Evolutionary conservation across 805 yeast species (phyloP).

Genomic region (Metschnikowia lunata): DNA sequence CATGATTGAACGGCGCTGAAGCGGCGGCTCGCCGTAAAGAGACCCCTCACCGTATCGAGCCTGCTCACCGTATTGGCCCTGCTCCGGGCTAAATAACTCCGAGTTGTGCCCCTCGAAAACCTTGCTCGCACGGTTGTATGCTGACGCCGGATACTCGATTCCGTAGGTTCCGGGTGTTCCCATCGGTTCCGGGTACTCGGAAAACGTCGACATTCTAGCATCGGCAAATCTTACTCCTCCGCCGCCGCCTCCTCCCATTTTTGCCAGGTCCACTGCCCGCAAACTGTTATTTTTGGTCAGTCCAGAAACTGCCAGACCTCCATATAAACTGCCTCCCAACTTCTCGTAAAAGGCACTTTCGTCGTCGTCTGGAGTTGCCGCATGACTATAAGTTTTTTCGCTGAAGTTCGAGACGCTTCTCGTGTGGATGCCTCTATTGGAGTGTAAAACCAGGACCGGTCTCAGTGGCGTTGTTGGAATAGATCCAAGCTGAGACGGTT

Average conservation of each 20-base stretch:
- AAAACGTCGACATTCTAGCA: constrained; percentile 6
- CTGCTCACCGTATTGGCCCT: background rate
- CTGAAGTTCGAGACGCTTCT: constrained; percentile 9
- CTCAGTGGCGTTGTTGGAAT: background rate
- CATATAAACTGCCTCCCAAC: constrained; percentile 14
- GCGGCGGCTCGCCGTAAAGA: background rate
- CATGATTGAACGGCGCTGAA: constrained; percentile 7
- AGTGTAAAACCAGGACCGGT: constrained; percentile 2
- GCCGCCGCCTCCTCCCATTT: background rate
- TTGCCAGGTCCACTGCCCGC: background rate
- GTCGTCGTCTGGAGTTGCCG: constrained; percentile 10
- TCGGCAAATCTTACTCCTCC: constrained; percentile 9
- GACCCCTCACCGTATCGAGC: background rate
- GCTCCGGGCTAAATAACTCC: background rate
- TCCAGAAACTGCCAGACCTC: constrained; percentile 6
- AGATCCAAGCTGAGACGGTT: background rate
- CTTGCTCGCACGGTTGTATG: constrained; percentile 12
- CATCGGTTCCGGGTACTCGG: constrained; percentile 3
- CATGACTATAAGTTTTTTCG: constrained; percentile 7
- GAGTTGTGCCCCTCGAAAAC: background rate
- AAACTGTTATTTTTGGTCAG: background rate
- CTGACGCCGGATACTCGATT: constrained; percentile 14
- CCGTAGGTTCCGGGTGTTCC: constrained; percentile 1
- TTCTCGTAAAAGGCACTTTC: constrained; percentile 17
- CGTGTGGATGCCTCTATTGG: constrained; percentile 6